A percentile compares a stretch with the other conserved stretches of the same genome.
phyloP scores from a whole-genome alignment of 1,284 basidiomycete genomes.

The Microbotryum lychnidis-dioicae region DNA sequence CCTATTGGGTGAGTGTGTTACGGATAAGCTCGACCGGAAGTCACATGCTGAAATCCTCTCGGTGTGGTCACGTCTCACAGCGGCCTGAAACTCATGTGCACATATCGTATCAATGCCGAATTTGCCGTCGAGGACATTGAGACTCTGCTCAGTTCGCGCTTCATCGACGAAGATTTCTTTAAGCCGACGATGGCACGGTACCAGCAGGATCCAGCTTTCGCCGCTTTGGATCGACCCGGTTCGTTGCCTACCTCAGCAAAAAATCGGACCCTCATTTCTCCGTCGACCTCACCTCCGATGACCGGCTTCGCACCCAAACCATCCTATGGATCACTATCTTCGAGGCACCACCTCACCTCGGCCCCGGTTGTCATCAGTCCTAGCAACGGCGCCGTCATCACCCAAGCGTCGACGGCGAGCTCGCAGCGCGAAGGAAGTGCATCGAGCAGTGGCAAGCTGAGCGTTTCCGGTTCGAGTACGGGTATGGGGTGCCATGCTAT shows the following conservation, averaged over 20 bases:
- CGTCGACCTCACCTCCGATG: background rate
- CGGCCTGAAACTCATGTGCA: conserved; percentile 21
- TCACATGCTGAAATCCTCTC: background rate
- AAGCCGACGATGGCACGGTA: conserved; percentile 29
- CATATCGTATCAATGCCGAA: conserved; percentile 31
- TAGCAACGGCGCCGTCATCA: background rate
- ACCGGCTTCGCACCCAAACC: background rate
- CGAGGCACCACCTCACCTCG: conserved; percentile 18
- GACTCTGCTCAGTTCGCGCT: conserved; percentile 33
- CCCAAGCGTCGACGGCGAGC: background rate
- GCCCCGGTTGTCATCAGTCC: background rate
- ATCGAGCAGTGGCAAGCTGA: background rate
- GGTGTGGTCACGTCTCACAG: conserved; percentile 1
- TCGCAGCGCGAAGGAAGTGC: background rate
- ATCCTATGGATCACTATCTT: conserved; percentile 26
- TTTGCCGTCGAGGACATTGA: conserved; percentile 35
- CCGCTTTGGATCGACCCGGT: conserved; percentile 6
- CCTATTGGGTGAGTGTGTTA: conserved; percentile 29
- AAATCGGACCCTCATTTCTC: background rate
- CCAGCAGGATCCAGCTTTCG: conserved; percentile 5
- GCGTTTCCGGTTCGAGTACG: background rate
- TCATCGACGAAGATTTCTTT: conserved; percentile 37
- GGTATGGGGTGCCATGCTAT: conserved; percentile 2
- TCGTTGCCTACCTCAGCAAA: conserved; percentile 14
- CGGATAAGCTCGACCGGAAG: background rate